Evolutionary conservation across 164 flowering plant species (phyloP).

Genomic region (Umbellularia californica): DNA sequence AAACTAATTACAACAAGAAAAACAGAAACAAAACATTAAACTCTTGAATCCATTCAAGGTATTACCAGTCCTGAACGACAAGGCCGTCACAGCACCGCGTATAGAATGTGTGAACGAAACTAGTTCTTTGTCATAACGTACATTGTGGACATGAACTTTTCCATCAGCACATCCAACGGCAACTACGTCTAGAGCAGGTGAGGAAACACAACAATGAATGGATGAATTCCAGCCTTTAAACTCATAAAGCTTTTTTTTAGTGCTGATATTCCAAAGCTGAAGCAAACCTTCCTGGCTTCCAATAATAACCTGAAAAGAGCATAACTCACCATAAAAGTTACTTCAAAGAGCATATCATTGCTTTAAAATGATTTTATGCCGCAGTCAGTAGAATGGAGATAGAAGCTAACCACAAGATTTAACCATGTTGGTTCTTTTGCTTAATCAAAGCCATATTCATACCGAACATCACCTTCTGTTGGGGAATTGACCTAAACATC

Average conservation of each 20-base stretch:
- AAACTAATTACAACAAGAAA: neutral
- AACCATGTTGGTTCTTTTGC: neutral
- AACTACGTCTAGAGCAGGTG: conserved; percentile 95
- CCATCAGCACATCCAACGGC: conserved; percentile 97
- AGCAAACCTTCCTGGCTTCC: conserved; percentile 85
- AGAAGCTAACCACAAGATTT: neutral
- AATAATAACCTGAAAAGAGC: conserved; percentile 53
- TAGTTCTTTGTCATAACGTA: conserved; percentile 73
- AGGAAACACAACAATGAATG: conserved; percentile 70
- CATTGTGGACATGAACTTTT: conserved; percentile 78
- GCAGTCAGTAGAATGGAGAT: neutral
- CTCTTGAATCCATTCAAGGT: conserved; percentile 2
- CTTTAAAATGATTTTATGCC: neutral
- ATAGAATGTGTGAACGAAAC: conserved; percentile 73
- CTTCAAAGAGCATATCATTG: neutral
- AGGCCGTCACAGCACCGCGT: conserved; percentile 85
- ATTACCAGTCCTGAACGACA: conserved; percentile 85
- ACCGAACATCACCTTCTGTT: too few species aligned
- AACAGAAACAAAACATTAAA: conserved; percentile 4
- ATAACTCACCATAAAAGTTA: neutral
- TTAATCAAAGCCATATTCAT: too few species aligned
- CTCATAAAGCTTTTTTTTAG: conserved; percentile 73
- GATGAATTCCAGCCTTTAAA: conserved; percentile 90
- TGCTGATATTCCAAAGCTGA: conserved; percentile 93
- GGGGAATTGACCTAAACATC: too few species aligned